A percentile compares a stretch with the other conserved stretches of the same genome.
Conservation (phyloP, 2,329 filamentous ascomycete species). For the Remersonia thermophila region DNA sequence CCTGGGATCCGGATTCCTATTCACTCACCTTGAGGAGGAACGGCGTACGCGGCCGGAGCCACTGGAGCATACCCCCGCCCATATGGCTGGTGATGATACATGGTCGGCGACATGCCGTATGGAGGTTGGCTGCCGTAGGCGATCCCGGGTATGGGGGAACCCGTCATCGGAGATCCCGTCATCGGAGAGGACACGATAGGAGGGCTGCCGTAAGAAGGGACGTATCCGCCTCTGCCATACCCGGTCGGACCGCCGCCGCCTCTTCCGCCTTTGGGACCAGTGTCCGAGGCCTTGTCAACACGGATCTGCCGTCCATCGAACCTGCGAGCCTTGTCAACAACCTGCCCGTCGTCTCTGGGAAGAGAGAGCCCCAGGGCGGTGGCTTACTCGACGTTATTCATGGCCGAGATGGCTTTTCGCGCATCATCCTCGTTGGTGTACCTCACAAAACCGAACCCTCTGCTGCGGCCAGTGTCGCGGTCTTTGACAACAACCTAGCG, state of each 20-base stretch:
- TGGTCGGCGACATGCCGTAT: conserved; percentile 26
- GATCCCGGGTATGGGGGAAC: conserved; percentile 23
- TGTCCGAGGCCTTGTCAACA: conserved; percentile 89
- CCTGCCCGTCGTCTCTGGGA: conserved; percentile 3
- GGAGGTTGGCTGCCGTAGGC: conserved; percentile 24
- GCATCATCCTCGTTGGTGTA: conserved; percentile 68
- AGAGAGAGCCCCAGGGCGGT: background rate
- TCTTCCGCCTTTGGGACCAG: conserved; percentile 45
- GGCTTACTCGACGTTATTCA: conserved; percentile 84
- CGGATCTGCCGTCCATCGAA: conserved; percentile 92
- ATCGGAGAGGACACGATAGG: too few species aligned
- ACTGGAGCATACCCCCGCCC: conserved; percentile 30
- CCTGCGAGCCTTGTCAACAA: conserved; percentile 24
- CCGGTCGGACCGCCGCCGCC: conserved; percentile 25
- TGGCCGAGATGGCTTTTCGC: conserved; percentile 59
- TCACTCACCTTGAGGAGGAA: conserved; percentile 26
- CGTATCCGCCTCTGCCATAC: conserved; percentile 20
- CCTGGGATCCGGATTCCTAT: background rate
- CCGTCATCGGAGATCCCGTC: conserved; percentile 18
- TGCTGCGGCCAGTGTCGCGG: conserved; percentile 88
- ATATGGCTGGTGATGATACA: conserved; percentile 31
- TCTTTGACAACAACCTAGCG: conserved; percentile 90
- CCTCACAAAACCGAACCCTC: conserved; percentile 93
- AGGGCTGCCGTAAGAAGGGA: background rate
- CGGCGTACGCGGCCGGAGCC: conserved; percentile 26